Evolutionary conservation across 2,329 filamentous ascomycete genomes (phyloP).

Genomic region (Aureobasidium lini): DNA sequence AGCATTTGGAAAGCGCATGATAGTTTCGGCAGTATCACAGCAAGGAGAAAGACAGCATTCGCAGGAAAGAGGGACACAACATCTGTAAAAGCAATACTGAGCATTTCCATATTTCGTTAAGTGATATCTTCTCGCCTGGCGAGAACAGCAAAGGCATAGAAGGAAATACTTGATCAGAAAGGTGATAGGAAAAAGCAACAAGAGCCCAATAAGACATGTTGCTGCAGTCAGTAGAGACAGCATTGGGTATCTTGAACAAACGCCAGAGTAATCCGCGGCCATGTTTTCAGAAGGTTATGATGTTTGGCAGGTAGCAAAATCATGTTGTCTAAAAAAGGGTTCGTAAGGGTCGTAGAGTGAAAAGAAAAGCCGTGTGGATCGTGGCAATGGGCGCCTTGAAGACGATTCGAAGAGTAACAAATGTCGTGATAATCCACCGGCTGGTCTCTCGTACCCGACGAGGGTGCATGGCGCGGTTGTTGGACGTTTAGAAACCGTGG

Average conservation of each 20-base stretch:
- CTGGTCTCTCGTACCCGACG: slow-evolving; percentile 16
- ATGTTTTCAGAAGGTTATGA: not conserved
- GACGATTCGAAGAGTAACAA: slow-evolving; percentile 8
- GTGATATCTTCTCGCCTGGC: not conserved
- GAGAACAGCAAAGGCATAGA: slow-evolving; percentile 2
- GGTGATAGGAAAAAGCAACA: not conserved
- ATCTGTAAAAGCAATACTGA: slow-evolving; percentile 4
- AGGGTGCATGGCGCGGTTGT: slow-evolving; percentile 27
- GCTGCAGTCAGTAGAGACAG: slow-evolving; percentile 10
- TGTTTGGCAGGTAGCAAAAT: not conserved
- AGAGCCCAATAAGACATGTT: not conserved
- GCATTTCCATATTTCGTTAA: slow-evolving; percentile 9
- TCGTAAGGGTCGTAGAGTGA: slow-evolving; percentile 16
- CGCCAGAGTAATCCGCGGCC: not conserved
- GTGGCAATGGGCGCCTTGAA: slow-evolving; percentile 11
- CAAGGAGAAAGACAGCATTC: not conserved
- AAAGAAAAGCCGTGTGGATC: slow-evolving; percentile 11
- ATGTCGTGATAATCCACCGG: slow-evolving; percentile 14
- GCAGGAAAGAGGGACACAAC: not conserved
- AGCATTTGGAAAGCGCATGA: too few species aligned
- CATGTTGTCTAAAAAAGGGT: not conserved
- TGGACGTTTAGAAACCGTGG: slow-evolving; percentile 54
- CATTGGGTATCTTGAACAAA: slow-evolving; percentile 4
- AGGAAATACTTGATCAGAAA: not conserved
- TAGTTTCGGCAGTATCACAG: too few species aligned